phyloP scores from a whole-genome alignment of 148 eudicot genomes.

The Vaccinium darrowii region DNA sequence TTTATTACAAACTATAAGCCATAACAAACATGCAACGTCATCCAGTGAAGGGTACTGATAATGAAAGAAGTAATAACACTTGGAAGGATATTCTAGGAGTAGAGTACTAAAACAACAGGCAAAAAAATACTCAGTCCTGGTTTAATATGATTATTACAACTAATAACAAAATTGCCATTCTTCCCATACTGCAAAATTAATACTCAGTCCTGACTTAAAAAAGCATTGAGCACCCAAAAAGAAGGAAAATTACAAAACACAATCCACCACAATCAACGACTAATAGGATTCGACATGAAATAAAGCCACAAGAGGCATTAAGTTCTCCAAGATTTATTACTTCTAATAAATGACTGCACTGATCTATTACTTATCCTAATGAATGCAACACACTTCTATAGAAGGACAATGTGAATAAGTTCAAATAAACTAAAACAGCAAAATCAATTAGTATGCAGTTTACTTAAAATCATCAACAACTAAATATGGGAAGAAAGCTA shows the following conservation, averaged over 20 bases:
- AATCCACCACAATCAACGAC: not conserved
- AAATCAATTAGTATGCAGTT: slow-evolving; percentile 7
- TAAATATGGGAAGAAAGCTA: slow-evolving; percentile 13
- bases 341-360: not conserved
- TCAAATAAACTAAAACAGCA: not conserved
- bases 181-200: not conserved
- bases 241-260: not conserved
- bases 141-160: not conserved
- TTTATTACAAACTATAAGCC: not conserved
- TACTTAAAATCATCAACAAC: not conserved
- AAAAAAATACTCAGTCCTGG: not conserved
- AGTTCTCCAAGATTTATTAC: not conserved
- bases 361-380: not conserved
- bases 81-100: not conserved
- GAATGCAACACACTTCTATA: not conserved
- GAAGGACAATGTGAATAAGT: not conserved
- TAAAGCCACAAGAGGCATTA: not conserved
- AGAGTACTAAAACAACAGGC: not conserved
- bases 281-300: not conserved
- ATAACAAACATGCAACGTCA: not conserved
- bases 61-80: not conserved
- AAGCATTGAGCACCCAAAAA: not conserved
- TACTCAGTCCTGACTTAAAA: not conserved
- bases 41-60: not conserved
- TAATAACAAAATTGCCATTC: not conserved